Evolutionary conservation across 2,329 filamentous ascomycete genomes (phyloP), one percentile per base, ranked within the genome.

Genomic region (Balansia obtecta): DNA sequence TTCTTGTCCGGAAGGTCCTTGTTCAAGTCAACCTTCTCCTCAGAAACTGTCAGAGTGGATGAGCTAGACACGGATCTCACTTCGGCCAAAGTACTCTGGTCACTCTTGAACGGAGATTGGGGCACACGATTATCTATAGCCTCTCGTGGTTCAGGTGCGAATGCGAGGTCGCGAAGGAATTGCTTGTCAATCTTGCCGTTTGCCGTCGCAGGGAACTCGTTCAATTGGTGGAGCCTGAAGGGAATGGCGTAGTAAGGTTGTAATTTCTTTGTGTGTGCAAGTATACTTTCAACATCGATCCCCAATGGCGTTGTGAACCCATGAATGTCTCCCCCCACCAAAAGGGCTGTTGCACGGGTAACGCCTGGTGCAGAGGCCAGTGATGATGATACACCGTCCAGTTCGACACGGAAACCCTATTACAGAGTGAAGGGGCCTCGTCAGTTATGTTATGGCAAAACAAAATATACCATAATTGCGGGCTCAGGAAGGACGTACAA

Each of bases 101-200:
- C 56, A 49, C 55, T 58, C 4, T 42, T 32, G 46, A 38, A 46
- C 10, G 39, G 22, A 42, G 38, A 51, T 5, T 20, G 33, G 27
- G 42, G 20, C 30, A 42, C 47, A 22, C 44, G 27, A 18, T 51
- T 34, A 1, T 49, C 45, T 7, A 40, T 41, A 42, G 45, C 45
- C 16, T 53, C 38, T 41, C 47, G 48, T 15, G 30, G 12, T 38
- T 42, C 50, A 46, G 52, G 43, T 45, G 51, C 51, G 51, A 52
- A 46, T 27, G 64, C 67, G 30, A 71, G 55, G 10, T 59, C 57
- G 8, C 60, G 62, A 3, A 80, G 68, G 5, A 63, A 61, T 20
- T 62, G 64, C 65, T 77, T 79, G 61, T 80, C 72, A 42, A 77
- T 69, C 61, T 80, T 80, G 43, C 77, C 77, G 52, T 80, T 79